Conservation (phyloP, 2,329 filamentous ascomycete genomes). For the Ciborinia camelliae region DNA sequence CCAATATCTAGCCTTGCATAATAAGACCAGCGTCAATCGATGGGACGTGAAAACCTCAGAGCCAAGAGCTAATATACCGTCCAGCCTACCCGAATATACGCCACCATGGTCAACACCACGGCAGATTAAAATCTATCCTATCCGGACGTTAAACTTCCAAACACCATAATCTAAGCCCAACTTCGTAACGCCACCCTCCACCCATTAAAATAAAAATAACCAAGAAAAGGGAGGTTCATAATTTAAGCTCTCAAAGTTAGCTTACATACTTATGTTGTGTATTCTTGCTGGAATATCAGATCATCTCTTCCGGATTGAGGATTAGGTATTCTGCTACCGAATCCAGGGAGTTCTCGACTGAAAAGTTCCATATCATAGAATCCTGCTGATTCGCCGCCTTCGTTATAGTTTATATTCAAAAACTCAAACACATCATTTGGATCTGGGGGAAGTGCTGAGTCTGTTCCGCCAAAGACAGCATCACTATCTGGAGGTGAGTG, state of each 20-base stretch:
- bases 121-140: background rate
- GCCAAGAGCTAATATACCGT: background rate
- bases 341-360: slow-evolving; percentile 3
- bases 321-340: slow-evolving; percentile 6
- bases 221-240: background rate
- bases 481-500: slow-evolving; percentile 10
- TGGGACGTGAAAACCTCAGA: too few relatives aligned
- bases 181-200: background rate
- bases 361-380: slow-evolving; percentile 13
- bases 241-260: background rate
- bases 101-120: background rate
- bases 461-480: background rate
- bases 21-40: background rate
- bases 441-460: background rate
- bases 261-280: background rate
- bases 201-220: background rate
- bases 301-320: slow-evolving; percentile 3
- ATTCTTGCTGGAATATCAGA: background rate
- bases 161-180: background rate
- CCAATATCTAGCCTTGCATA: background rate
- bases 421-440: slow-evolving; percentile 9
- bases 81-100: background rate
- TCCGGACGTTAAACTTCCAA: background rate
- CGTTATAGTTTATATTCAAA: slow-evolving; percentile 7
- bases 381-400: slow-evolving; percentile 11